Evolutionary conservation across 2,329 filamentous ascomycete genomes (phyloP).

Genomic region (Botrytis cinerea): DNA sequence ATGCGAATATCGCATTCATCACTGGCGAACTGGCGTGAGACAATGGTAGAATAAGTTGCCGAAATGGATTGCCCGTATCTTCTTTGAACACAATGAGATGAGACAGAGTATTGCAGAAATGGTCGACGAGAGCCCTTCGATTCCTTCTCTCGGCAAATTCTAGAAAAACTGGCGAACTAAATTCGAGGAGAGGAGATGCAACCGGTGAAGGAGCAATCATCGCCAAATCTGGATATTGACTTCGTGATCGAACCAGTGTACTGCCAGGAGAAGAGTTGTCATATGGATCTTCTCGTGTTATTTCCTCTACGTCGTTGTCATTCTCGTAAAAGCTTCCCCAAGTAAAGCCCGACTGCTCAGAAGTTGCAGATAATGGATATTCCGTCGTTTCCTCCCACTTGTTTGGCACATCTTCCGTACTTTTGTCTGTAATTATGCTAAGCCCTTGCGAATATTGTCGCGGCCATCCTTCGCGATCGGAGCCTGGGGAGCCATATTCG

Average conservation of each 20-base stretch:
- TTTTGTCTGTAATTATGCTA: slow-evolving; percentile 24
- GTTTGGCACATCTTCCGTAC: slow-evolving; percentile 22
- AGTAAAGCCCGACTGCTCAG: slow-evolving; percentile 29
- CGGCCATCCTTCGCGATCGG: slow-evolving; percentile 34
- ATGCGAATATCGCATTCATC: slow-evolving; percentile 80
- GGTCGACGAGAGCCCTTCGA: slow-evolving; percentile 58
- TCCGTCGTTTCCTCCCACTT: slow-evolving; percentile 34
- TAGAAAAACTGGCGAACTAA: slow-evolving; percentile 53
- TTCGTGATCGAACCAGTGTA: slow-evolving; percentile 33
- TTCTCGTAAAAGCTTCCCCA: slow-evolving; percentile 31
- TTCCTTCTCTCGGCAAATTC: slow-evolving; percentile 58
- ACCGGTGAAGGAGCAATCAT: slow-evolving; percentile 36
- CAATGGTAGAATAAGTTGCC: slow-evolving; percentile 61
- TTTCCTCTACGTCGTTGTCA: slow-evolving; percentile 36
- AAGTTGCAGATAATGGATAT: slow-evolving; percentile 33
- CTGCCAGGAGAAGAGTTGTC: slow-evolving; percentile 19
- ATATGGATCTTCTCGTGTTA: slow-evolving; percentile 29
- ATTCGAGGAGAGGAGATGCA: slow-evolving; percentile 47
- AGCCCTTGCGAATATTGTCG: slow-evolving; percentile 31
- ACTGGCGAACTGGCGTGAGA: slow-evolving; percentile 58
- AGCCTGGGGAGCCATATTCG: slow-evolving; percentile 29
- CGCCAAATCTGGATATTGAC: slow-evolving; percentile 40
- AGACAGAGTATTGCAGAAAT: slow-evolving; percentile 65
- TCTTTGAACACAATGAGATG: slow-evolving; percentile 68
- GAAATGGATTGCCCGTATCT: slow-evolving; percentile 63